Base-by-base conservation (phyloP, 345 rosid genomes). In the Pugionium dolabratum region DNA sequence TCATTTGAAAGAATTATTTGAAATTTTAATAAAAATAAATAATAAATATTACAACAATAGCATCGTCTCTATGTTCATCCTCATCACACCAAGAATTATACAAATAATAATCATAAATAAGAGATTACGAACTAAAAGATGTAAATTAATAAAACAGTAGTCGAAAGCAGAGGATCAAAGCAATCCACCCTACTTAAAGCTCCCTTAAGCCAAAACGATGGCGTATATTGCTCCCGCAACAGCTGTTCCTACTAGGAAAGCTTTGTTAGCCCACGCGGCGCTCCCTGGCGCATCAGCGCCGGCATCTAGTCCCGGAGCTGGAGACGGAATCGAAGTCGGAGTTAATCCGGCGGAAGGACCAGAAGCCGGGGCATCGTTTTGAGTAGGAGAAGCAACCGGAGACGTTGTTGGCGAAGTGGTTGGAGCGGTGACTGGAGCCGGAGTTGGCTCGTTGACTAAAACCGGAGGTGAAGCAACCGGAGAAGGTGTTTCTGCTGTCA, bases 151-250 rank as follows among this genome's bases (percentile, higher is more conserved):
- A 46, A 34, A 64, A 57, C 32, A 37, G 54, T 43, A 51, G 35
- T 36, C 36, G 46, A 44, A 47, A 70, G 42, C 63, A 46, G 54
- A 51, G 59, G 53, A 64, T 50, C 39, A 6, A 48, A 25, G 33
- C 28, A 41, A 58, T 50, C 71, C 64, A 41, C 34, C 47, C 42
- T 9, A 59, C 41, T 60, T 44, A 65, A 40, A 47, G 54, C 36
- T 44, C 28, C 54, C 68, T 73, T 82, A 87, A 62, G 86, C 90
- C 82, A 85, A 80, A 65, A 80, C 64, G 53, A 72, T 77, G 69
- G 86, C 85, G 60, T 81, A 79, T 61, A 85, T 11, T 53, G 81
- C 73, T 52, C 79, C 90, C 4, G 83, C 76, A 8, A 83, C 60
- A 36, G 79, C 82, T 48, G 82, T 83, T 33, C 83, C 85, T 1